Percentiles rank a stretch among this genome's conserved stretches.
These are phyloP conservation scores for Calycina herbarum DNA, from an alignment of 2,329 filamentous ascomycete genomes.

Conservation along the genomic window DNA sequence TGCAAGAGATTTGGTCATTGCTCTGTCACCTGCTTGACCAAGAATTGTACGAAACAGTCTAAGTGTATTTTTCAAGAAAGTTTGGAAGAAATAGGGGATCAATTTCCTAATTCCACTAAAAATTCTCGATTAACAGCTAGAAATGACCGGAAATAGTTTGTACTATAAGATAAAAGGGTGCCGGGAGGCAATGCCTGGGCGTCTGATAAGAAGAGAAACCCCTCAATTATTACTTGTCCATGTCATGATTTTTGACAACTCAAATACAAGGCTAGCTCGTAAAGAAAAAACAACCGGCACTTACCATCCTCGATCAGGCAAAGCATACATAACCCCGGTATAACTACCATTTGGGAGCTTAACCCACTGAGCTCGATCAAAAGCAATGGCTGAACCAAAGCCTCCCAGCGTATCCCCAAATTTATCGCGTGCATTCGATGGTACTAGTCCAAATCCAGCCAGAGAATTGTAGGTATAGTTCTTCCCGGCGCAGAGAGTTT, in stretches of 20 bases:
- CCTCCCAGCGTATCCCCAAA: slow-evolving; percentile 69
- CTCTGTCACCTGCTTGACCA: too few relatives aligned
- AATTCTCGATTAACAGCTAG: too few relatives aligned
- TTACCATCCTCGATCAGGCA: slow-evolving; percentile 69
- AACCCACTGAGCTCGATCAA: slow-evolving; percentile 61
- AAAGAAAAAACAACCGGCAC: neutral
- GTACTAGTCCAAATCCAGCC: slow-evolving; percentile 64
- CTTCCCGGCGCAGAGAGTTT: slow-evolving; percentile 48
- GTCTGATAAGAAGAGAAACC: neutral
- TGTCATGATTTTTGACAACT: neutral
- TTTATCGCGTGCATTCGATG: slow-evolving; percentile 60
- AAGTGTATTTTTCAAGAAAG: too few relatives aligned
- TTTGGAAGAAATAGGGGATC: neutral
- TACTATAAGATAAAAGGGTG: too few relatives aligned
- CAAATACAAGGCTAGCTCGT: neutral
- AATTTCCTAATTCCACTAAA: too few relatives aligned
- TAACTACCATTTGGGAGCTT: slow-evolving; percentile 53
- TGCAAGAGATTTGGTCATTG: neutral
- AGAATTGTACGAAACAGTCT: too few relatives aligned
- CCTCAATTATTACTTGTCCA: neutral
- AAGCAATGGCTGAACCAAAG: slow-evolving; percentile 64
- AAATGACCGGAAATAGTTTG: too few relatives aligned
- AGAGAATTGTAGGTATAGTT: slow-evolving; percentile 66
- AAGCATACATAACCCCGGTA: slow-evolving; percentile 57
- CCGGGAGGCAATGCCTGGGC: too few relatives aligned